A percentile compares a stretch with the other conserved stretches of the same genome.
phyloP scores from a whole-genome alignment of 495 filamentous ascomycete species.

The Amniculicola lignicola region DNA sequence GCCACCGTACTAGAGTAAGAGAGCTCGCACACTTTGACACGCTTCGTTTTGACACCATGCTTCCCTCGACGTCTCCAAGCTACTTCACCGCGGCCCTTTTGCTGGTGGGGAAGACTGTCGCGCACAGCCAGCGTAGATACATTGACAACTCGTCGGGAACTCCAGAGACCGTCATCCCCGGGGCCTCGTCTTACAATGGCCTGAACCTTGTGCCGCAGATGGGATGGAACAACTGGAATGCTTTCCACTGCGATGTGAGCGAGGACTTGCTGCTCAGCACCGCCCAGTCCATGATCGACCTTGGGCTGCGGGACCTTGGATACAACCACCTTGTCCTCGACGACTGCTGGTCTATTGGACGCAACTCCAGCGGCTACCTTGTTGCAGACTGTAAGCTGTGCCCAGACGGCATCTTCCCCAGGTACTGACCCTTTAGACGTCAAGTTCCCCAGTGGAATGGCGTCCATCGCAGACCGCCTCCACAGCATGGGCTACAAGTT shows the following conservation, averaged over 20 bases:
- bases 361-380: constrained; percentile 45
- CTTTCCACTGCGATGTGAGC: constrained; percentile 51
- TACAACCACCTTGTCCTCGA: constrained; percentile 65
- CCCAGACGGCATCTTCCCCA: too few species aligned
- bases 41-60: neutral
- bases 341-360: constrained; percentile 62
- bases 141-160: constrained; percentile 14
- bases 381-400: constrained; percentile 47
- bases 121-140: constrained; percentile 14
- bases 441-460: constrained; percentile 64
- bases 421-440: constrained; percentile 11
- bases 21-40: neutral
- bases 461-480: constrained; percentile 54
- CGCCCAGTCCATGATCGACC: constrained; percentile 49
- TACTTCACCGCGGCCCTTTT: neutral
- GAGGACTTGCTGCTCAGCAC: constrained; percentile 50
- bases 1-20: too few species aligned
- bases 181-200: constrained; percentile 27
- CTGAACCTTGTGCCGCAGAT: constrained; percentile 27
- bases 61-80: neutral
- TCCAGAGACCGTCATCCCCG: constrained; percentile 13
- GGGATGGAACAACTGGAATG: constrained; percentile 53
- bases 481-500: constrained; percentile 61
- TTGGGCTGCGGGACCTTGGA: constrained; percentile 59
- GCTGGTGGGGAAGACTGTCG: neutral